Evolutionary conservation across 2,329 filamentous ascomycete genomes (phyloP), one percentile per base, ranked within the genome.

Genomic region (Annulohypoxylon truncatum): DNA sequence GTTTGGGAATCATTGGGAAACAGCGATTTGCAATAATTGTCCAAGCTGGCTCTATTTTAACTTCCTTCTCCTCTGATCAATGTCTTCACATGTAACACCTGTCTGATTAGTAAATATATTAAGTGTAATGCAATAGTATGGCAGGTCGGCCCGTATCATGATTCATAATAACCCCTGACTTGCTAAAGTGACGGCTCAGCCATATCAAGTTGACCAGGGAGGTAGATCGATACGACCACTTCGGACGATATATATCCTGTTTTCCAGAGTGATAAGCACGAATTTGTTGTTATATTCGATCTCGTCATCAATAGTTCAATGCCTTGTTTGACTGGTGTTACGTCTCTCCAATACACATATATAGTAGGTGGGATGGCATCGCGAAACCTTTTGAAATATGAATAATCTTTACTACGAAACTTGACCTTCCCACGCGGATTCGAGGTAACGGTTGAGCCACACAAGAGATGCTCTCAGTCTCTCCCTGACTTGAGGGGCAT

Each of bases 1-100:
- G 22, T 20, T 44, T 50, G 28, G 15, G 22, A 20, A 51, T 31
- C 18, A 13, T 26, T 51, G 24, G 48, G 54, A 59, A 51, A 46
- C 13, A 13, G 31, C 18, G 12, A 47, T 35, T 46, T 20, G 31
- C 44, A 12, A 10, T 22, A 1, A 15, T 48, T 56, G 26, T 33
- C 24, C 29, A 46, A 3, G 8, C 33, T 12, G 20, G 15, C 52
- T 38, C 28, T 48, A 28, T 47, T 35, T 38, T 40, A 15, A 28
- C 38, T 35, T 47, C 53, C 20, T 26, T 22, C 13, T 2, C 13
- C 1, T 13, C 13, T 42, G 10, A 24, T 53, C 6, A 28, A 40
- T 28, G 13, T 12, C 8, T 13, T 7, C n/a, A n/a, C 8, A 52
- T 6, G 48, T 47, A 6, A 1, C 40, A 24, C 15, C 13, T 26